These are phyloP conservation scores for Hypomyces perniciosus DNA, from an alignment of 2,329 filamentous ascomycete species.

Conservation along the genomic window DNA sequence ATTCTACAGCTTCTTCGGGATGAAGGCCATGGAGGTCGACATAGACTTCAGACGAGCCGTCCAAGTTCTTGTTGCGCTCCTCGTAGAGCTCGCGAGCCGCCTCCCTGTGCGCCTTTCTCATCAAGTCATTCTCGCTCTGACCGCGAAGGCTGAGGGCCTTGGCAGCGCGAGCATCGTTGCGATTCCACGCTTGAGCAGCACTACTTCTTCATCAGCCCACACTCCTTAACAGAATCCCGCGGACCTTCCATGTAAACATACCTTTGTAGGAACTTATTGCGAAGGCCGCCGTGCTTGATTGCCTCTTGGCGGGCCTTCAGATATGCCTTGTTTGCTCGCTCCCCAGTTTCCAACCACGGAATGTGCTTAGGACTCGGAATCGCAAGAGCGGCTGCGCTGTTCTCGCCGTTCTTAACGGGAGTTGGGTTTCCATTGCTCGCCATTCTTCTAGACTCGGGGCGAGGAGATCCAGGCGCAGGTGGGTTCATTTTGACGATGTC, in stretches of 20 bases:
- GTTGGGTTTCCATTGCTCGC: conserved; percentile 59
- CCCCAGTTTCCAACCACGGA: conserved; percentile 92
- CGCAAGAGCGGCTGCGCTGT: conserved; percentile 72
- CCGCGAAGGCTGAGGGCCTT: conserved; percentile 91
- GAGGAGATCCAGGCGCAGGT: conserved; percentile 58
- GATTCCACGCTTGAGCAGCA: conserved; percentile 96
- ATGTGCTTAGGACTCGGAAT: conserved; percentile 88
- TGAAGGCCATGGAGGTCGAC: conserved; percentile 98
- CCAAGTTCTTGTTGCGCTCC: conserved; percentile 71
- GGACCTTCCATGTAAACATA: conserved; percentile 32
- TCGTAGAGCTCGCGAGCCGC: conserved; percentile 89
- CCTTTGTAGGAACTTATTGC: conserved; percentile 97
- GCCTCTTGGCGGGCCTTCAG: conserved; percentile 92
- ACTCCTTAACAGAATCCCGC: conserved; percentile 5
- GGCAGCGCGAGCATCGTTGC: conserved; percentile 91
- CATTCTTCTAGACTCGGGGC: conserved; percentile 54
- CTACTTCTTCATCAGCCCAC: conserved; percentile 38
- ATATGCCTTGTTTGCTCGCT: conserved; percentile 86
- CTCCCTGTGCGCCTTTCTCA: conserved; percentile 94
- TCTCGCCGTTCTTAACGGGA: conserved; percentile 63
- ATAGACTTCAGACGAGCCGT: conserved; percentile 67
- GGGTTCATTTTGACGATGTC: conserved; percentile 96
- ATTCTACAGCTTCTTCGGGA: conserved; percentile 92
- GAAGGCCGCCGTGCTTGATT: conserved; percentile 91
- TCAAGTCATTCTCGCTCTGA: conserved; percentile 93